Percentiles rank a stretch among this genome's conserved stretches.
Conservation (phyloP, 2,329 filamentous ascomycete species). For the Stemphylium lycopersici region DNA sequence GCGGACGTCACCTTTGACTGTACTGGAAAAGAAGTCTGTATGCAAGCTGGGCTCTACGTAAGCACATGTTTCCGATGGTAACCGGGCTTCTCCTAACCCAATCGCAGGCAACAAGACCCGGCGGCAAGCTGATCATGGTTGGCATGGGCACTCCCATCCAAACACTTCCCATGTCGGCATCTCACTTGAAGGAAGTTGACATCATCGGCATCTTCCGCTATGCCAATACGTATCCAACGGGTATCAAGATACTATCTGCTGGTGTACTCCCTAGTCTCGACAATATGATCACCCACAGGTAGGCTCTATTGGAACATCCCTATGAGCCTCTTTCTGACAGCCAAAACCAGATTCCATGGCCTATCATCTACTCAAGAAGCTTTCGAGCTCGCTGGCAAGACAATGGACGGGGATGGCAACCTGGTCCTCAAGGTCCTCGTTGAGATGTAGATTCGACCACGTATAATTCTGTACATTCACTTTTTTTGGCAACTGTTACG, state of each 20-base stretch:
- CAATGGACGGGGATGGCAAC: slow-evolving; percentile 58
- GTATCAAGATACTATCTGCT: slow-evolving; percentile 59
- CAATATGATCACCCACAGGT: slow-evolving; percentile 59
- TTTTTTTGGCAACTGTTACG: slow-evolving; percentile 6
- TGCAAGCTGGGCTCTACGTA: slow-evolving; percentile 52
- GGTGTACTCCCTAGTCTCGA: slow-evolving; percentile 58
- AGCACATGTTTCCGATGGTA: slow-evolving; percentile 14
- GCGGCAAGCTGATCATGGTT: slow-evolving; percentile 61
- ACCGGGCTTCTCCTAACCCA: slow-evolving; percentile 17
- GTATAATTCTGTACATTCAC: slow-evolving; percentile 9
- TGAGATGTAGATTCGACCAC: slow-evolving; percentile 28
- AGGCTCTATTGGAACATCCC: background rate
- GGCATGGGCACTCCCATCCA: slow-evolving; percentile 64
- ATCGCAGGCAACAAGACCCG: slow-evolving; percentile 51
- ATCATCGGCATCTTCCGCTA: slow-evolving; percentile 65
- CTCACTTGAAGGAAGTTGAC: slow-evolving; percentile 63
- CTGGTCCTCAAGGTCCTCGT: slow-evolving; percentile 60
- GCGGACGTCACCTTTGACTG: slow-evolving; percentile 52
- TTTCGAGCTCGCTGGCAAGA: slow-evolving; percentile 58
- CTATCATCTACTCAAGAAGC: slow-evolving; percentile 58
- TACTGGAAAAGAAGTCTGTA: slow-evolving; percentile 52
- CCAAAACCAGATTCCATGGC: slow-evolving; percentile 43
- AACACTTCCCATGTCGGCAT: slow-evolving; percentile 60
- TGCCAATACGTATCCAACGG: slow-evolving; percentile 61
- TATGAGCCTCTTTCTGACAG: background rate